Evolutionary conservation across 305 asterid genomes (phyloP).

Genomic region (Solanum aculeatissimum): DNA sequence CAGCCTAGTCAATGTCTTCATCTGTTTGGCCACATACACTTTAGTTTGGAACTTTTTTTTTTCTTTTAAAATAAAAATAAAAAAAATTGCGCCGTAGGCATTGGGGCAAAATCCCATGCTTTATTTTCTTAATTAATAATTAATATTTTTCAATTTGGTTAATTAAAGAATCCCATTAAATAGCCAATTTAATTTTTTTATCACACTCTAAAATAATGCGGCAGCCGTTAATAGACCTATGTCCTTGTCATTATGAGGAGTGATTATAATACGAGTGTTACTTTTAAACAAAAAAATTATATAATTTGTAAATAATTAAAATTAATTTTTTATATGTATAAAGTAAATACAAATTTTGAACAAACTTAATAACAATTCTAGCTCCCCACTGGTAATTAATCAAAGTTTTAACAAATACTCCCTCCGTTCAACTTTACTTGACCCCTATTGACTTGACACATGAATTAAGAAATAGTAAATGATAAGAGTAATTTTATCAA

Average conservation of each 20-base stretch:
- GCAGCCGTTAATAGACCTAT: neutral
- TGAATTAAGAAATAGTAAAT: no score
- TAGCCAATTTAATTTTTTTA: neutral
- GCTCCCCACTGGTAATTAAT: no score
- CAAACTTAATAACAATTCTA: no score
- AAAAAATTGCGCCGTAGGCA: neutral
- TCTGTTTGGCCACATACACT: neutral
- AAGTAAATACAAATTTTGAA: no score
- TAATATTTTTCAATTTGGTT: neutral
- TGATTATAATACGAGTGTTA: neutral
- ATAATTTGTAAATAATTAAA: no score
- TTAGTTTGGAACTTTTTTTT: neutral
- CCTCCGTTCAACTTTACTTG: no score
- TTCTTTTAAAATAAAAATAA: no score
- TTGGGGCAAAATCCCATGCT: neutral
- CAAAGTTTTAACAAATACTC: no score
- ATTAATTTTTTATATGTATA: no score
- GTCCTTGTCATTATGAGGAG: neutral
- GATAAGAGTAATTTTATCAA: no score
- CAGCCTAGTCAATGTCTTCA: neutral
- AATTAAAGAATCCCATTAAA: neutral
- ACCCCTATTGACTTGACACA: no score
- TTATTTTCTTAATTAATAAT: neutral
- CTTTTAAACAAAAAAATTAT: neutral
- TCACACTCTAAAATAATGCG: neutral